Evolutionary conservation across 106 monocot species (phyloP).

Genomic region (Dendrobium nobile): DNA sequence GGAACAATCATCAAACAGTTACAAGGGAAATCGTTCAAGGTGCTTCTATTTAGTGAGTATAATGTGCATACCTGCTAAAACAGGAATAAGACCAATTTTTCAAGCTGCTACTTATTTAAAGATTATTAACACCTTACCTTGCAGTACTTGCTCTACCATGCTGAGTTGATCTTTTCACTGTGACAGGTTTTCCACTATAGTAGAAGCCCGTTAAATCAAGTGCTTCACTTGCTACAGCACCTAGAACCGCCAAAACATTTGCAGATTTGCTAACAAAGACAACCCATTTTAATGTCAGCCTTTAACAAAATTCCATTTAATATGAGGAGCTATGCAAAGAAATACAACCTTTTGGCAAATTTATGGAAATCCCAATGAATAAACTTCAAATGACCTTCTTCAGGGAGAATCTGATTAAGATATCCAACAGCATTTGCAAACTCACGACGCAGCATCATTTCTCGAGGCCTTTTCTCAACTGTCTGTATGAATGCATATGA

Average conservation of each 20-base stretch:
- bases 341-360: constrained; percentile 84
- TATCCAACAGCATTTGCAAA: constrained; percentile 91
- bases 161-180: constrained; percentile 34
- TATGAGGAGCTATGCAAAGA: background rate
- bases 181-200: constrained; percentile 75
- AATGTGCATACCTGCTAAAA: background rate
- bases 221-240: constrained; percentile 82
- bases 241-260: constrained; percentile 94
- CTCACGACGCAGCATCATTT: constrained; percentile 99
- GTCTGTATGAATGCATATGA: constrained; percentile 46
- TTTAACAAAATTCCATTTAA: constrained; percentile 5
- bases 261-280: constrained; percentile 70
- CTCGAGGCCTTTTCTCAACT: constrained; percentile 97
- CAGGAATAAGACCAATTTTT: background rate
- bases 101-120: background rate
- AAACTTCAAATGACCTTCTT: constrained; percentile 83
- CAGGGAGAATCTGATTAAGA: constrained; percentile 84
- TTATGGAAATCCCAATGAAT: constrained; percentile 99
- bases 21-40: background rate
- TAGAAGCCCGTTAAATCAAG: constrained; percentile 97
- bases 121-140: constrained; percentile 23
- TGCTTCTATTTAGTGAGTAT: background rate
- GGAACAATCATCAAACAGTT: background rate
- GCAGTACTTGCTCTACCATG: constrained; percentile 40
- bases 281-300: constrained; percentile 9